Evolutionary conservation across 2,329 filamentous ascomycete species (phyloP).

Genomic region (Xylariaceae sp.): DNA sequence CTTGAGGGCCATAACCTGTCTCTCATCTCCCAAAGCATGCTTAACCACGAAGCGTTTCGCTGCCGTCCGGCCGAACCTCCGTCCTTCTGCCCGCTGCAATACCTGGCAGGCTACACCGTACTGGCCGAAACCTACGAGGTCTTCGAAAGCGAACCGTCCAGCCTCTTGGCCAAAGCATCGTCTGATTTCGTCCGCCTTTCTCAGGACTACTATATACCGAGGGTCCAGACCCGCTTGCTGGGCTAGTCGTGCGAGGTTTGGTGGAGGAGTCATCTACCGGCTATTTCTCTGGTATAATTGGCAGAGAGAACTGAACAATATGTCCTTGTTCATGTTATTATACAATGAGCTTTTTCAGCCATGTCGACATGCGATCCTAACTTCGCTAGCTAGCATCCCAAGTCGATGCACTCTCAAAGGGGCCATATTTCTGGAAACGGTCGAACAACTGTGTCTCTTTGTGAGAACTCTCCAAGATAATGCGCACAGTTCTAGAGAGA

Average conservation of each 20-base stretch:
- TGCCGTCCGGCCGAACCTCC: not conserved
- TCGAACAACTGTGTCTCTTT: not conserved
- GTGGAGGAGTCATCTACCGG: not conserved
- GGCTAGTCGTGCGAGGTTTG: not conserved
- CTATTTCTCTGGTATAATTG: too few relatives aligned
- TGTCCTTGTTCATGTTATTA: not conserved
- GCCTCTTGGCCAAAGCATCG: not conserved
- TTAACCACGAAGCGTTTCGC: not conserved
- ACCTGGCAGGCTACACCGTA: not conserved
- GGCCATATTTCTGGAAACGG: not conserved
- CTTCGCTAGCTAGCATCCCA: not conserved
- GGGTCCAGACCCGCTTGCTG: not conserved
- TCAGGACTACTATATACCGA: not conserved
- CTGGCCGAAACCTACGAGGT: not conserved
- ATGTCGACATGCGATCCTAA: not conserved
- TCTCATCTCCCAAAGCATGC: not conserved
- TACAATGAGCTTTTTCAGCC: not conserved
- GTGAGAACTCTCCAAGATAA: not conserved
- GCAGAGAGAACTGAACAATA: not conserved
- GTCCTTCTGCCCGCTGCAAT: not conserved
- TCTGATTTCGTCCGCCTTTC: not conserved
- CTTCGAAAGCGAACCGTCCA: not conserved
- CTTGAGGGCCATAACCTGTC: not conserved
- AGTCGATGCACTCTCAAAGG: not conserved
- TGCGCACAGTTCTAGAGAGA: not conserved